These are phyloP conservation scores for Hirschfeldia incana DNA, from an alignment of 345 rosid genomes.

Conservation along the genomic window DNA sequence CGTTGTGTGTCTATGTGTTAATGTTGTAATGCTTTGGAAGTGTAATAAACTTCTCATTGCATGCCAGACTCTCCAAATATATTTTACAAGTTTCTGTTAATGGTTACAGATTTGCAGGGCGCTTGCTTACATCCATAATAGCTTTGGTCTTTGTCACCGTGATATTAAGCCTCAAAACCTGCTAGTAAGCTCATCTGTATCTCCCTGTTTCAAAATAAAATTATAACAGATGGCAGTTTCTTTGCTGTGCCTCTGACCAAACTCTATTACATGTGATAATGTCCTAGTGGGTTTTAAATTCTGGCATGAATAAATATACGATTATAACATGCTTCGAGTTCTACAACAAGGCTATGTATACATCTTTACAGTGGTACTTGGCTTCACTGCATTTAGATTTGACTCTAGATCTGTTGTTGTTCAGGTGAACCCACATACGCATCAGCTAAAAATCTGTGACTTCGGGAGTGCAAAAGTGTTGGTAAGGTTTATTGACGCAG, in stretches of 20 bases:
- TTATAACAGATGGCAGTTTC: constrained; percentile 13
- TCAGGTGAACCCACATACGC: constrained; percentile 88
- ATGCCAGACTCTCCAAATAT: neutral
- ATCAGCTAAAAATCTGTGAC: constrained; percentile 88
- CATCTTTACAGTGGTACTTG: neutral
- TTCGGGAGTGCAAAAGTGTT: constrained; percentile 94
- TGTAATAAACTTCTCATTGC: constrained; percentile 4
- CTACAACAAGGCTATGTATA: constrained; percentile 1
- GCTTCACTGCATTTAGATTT: constrained; percentile 11
- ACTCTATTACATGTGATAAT: neutral
- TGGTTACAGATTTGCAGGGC: constrained; percentile 88
- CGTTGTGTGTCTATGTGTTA: neutral
- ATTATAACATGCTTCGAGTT: constrained; percentile 8
- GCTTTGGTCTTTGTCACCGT: constrained; percentile 90
- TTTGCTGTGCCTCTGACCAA: neutral
- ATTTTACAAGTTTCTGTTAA: constrained; percentile 25
- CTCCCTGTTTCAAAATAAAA: constrained; percentile 8
- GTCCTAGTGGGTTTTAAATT: neutral
- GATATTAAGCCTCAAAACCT: constrained; percentile 95
- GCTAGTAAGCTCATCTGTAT: constrained; percentile 55
- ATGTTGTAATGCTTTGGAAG: constrained; percentile 1
- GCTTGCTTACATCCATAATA: constrained; percentile 84
- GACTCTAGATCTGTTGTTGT: constrained; percentile 27
- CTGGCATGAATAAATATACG: constrained; percentile 14
- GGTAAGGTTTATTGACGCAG: constrained; percentile 45